These are phyloP conservation scores for Melaleuca quinquenervia DNA, from an alignment of 345 rosid genomes.

Conservation along the genomic window DNA sequence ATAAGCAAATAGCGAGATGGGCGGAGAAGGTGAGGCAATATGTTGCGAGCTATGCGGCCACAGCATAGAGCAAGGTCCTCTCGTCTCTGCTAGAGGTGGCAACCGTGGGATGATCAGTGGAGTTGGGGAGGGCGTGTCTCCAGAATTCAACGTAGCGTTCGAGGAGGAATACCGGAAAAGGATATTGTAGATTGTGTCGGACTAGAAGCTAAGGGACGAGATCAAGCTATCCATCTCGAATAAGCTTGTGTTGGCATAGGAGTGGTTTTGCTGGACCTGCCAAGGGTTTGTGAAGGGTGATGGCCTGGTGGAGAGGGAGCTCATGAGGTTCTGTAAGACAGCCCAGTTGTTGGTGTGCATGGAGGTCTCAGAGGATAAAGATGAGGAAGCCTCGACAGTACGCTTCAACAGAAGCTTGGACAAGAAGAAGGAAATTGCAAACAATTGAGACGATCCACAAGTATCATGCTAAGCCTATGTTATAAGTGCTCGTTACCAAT, in stretches of 20 bases:
- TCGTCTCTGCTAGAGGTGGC: background rate
- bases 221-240: slow-evolving; percentile 3
- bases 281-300: background rate
- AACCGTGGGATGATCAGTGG: background rate
- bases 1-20: slow-evolving; percentile 7
- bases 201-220: slow-evolving; percentile 17
- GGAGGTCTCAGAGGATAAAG: too few species aligned
- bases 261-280: slow-evolving; percentile 1
- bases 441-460: too few species aligned
- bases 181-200: slow-evolving; percentile 5
- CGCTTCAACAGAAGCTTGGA: too few species aligned
- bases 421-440: too few species aligned
- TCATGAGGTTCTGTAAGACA: background rate
- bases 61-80: slow-evolving; percentile 6
- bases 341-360: too few species aligned
- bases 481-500: background rate
- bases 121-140: slow-evolving; percentile 1
- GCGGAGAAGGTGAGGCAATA: slow-evolving; percentile 7
- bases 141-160: slow-evolving; percentile 11
- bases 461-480: background rate
- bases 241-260: slow-evolving; percentile 7
- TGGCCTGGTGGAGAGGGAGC: background rate
- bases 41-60: slow-evolving; percentile 1
- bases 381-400: too few species aligned
- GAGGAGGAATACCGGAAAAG: slow-evolving; percentile 21